phyloP scores from a whole-genome alignment of 225 moss, liverwort and hornwort genomes.

The Pleurozium schreberi region DNA sequence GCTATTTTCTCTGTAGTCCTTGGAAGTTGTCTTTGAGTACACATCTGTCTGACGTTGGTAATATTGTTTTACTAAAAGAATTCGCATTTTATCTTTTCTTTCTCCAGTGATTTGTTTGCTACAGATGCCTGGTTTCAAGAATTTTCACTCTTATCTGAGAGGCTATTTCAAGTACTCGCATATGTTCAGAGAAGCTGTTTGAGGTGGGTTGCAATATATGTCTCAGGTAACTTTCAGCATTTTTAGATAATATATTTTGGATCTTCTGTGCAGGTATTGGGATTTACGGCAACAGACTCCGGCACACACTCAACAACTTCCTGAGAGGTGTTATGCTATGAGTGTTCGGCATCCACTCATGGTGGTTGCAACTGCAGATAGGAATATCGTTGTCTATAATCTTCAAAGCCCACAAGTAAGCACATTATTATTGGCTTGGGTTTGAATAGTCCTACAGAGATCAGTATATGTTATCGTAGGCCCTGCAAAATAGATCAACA shows the following conservation, averaged over 20 bases:
- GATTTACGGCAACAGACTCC: conserved; percentile 88
- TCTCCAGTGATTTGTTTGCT: background rate
- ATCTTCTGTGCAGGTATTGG: conserved; percentile 62
- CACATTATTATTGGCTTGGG: background rate
- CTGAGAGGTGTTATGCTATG: conserved; percentile 89
- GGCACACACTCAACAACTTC: conserved; percentile 81
- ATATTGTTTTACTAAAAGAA: background rate
- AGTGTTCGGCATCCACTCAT: conserved; percentile 98
- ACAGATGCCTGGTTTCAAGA: background rate
- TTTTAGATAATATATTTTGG: background rate
- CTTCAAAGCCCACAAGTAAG: conserved; percentile 86
- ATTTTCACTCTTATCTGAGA: background rate
- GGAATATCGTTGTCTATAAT: conserved; percentile 83
- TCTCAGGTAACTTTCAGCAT: background rate
- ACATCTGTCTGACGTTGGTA: background rate
- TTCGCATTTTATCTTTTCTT: background rate
- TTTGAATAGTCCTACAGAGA: background rate
- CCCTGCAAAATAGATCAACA: background rate
- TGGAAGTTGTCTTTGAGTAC: background rate
- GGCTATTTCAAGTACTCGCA: background rate
- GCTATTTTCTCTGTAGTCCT: background rate
- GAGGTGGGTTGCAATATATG: background rate
- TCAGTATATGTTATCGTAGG: background rate
- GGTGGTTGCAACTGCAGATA: conserved; percentile 97
- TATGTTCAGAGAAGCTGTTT: background rate